These are phyloP conservation scores for Barnettozyma siamensis DNA, from an alignment of 805 yeast species.

Conservation along the genomic window DNA sequence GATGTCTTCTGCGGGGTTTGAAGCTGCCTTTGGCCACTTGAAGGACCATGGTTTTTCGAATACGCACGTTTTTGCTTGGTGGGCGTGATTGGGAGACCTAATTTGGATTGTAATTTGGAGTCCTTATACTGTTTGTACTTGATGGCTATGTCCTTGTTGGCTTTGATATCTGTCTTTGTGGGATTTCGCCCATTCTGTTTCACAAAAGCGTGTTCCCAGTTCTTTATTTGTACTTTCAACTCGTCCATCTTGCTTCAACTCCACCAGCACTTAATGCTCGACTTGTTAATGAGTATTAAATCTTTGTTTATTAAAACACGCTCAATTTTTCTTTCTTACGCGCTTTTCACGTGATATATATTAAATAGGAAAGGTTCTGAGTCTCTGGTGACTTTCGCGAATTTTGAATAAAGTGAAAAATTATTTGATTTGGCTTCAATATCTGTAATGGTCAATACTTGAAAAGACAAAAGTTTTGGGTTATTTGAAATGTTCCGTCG, in stretches of 20 bases:
- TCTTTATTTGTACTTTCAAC: constrained; percentile 41
- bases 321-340: not conserved
- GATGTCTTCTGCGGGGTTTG: constrained; percentile 22
- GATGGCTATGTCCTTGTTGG: constrained; percentile 30
- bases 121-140: constrained; percentile 16
- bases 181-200: constrained; percentile 39
- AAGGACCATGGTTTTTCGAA: constrained; percentile 20
- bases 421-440: too few relatives aligned
- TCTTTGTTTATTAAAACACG: not conserved
- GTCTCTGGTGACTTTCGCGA: not conserved
- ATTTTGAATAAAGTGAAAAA: too few relatives aligned
- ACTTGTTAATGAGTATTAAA: too few relatives aligned
- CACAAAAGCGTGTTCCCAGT: constrained; percentile 48
- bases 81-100: not conserved
- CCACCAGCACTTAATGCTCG: not conserved
- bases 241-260: constrained; percentile 7
- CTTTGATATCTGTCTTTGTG: constrained; percentile 40
- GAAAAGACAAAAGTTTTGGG: too few relatives aligned
- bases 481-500: not conserved
- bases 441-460: too few relatives aligned
- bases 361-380: constrained; percentile 1
- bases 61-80: constrained; percentile 5
- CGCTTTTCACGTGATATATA: not conserved
- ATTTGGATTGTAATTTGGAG: not conserved
- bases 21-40: constrained; percentile 21